phyloP scores from a whole-genome alignment of 257 asterid species.

The Primulina huaijiensis region DNA sequence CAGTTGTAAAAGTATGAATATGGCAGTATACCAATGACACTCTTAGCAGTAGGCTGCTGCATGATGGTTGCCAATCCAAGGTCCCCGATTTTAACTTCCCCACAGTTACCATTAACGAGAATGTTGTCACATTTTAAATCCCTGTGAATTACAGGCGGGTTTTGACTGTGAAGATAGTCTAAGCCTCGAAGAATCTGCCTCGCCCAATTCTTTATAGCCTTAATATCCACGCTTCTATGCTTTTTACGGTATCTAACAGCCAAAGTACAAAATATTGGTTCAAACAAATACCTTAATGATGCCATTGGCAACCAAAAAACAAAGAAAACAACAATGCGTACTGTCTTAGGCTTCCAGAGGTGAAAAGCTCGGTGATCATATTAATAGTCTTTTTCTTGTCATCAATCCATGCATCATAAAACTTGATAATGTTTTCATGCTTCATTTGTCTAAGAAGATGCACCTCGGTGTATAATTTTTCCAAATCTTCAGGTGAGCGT shows the following conservation, averaged over 20 bases:
- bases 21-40: constrained; percentile 56
- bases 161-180: constrained; percentile 73
- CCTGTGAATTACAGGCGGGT: constrained; percentile 72
- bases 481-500: constrained; percentile 66
- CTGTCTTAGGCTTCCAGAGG: constrained; percentile 86
- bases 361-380: constrained; percentile 89
- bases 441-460: constrained; percentile 64
- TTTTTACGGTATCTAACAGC: constrained; percentile 51
- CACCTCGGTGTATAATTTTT: constrained; percentile 71
- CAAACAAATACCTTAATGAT: constrained; percentile 11
- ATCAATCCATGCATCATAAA: constrained; percentile 65
- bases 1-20: background rate
- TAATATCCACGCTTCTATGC: constrained; percentile 67
- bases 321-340: constrained; percentile 36
- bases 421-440: constrained; percentile 55
- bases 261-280: constrained; percentile 9
- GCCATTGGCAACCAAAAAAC: background rate
- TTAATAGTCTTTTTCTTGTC: constrained; percentile 70
- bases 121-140: constrained; percentile 87
- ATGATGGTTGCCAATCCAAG: constrained; percentile 81
- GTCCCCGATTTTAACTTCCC: constrained; percentile 80
- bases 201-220: constrained; percentile 76
- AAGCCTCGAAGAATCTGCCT: constrained; percentile 74
- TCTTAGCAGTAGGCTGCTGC: constrained; percentile 72
- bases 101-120: constrained; percentile 76